phyloP scores from a whole-genome alignment of 2,329 filamentous ascomycete genomes.

The Nemania diffusa region DNA sequence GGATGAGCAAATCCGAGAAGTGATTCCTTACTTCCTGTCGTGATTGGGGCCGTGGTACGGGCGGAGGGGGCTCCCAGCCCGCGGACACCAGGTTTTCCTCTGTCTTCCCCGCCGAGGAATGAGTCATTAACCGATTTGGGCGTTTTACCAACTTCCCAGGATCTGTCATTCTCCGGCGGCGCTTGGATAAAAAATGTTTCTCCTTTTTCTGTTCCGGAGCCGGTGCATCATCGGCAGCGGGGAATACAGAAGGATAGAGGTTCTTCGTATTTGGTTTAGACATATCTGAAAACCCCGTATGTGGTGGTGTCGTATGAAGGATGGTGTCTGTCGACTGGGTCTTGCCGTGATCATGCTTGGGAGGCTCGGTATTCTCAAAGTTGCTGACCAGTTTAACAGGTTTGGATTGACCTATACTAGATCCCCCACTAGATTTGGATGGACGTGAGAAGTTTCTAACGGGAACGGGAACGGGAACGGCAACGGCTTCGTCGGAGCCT shows the following conservation, averaged over 20 bases:
- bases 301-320: slow-evolving; percentile 40
- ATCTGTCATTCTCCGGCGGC: slow-evolving; percentile 43
- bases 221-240: slow-evolving; percentile 19
- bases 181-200: slow-evolving; percentile 50
- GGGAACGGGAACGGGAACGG: slow-evolving; percentile 21
- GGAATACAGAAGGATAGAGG: slow-evolving; percentile 25
- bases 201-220: slow-evolving; percentile 35
- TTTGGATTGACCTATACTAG: slow-evolving; percentile 15
- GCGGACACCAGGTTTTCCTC: slow-evolving; percentile 32
- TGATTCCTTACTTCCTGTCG: slow-evolving; percentile 35
- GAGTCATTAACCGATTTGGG: slow-evolving; percentile 26
- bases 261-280: slow-evolving; percentile 7
- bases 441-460: slow-evolving; percentile 43
- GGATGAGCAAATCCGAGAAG: slow-evolving; percentile 45
- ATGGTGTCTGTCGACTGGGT: slow-evolving; percentile 46
- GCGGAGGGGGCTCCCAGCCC: slow-evolving; percentile 27
- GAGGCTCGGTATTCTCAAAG: slow-evolving; percentile 31
- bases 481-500: slow-evolving; percentile 34
- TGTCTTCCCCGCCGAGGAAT: slow-evolving; percentile 35
- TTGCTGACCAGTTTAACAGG: slow-evolving; percentile 2
- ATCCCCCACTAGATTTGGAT: slow-evolving; percentile 24
- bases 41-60: background rate
- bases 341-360: slow-evolving; percentile 16
- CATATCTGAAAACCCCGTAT: slow-evolving; percentile 11
- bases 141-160: slow-evolving; percentile 38